phyloP scores from a whole-genome alignment of 805 yeast genomes.

The Candida oleophila region DNA sequence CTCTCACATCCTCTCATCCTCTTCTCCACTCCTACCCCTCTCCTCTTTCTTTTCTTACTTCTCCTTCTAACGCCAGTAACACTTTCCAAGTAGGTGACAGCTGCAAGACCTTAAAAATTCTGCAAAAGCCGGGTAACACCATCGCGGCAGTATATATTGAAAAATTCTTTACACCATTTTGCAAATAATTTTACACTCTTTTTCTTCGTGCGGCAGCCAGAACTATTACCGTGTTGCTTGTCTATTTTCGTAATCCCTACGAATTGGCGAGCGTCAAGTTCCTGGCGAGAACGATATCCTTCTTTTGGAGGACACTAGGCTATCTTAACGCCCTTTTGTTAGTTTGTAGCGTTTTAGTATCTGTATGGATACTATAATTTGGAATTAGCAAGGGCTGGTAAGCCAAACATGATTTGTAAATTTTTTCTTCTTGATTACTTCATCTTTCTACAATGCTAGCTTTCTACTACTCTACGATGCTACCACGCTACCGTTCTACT shows the following conservation, averaged over 20 bases:
- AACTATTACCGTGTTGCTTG: constrained; percentile 53
- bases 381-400: constrained; percentile 45
- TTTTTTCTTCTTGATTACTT: no score
- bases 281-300: constrained; percentile 46
- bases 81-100: no score
- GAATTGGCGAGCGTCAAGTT: constrained; percentile 53
- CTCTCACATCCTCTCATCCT: no score
- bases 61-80: no score
- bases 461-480: no score
- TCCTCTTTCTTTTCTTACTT: no score
- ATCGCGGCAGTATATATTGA: not conserved
- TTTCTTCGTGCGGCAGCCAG: constrained; percentile 51
- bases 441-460: not conserved
- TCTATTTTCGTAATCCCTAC: constrained; percentile 45
- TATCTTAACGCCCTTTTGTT: constrained; percentile 48
- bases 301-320: constrained; percentile 30
- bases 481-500: no score
- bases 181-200: constrained; percentile 9
- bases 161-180: not conserved
- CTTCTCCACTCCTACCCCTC: no score
- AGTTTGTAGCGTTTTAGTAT: constrained; percentile 18
- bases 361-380: constrained; percentile 14
- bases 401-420: no score
- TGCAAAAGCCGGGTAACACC: not conserved
- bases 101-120: not conserved